Conservation (phyloP, 78 protist genomes). For the Guillardia theta region DNA sequence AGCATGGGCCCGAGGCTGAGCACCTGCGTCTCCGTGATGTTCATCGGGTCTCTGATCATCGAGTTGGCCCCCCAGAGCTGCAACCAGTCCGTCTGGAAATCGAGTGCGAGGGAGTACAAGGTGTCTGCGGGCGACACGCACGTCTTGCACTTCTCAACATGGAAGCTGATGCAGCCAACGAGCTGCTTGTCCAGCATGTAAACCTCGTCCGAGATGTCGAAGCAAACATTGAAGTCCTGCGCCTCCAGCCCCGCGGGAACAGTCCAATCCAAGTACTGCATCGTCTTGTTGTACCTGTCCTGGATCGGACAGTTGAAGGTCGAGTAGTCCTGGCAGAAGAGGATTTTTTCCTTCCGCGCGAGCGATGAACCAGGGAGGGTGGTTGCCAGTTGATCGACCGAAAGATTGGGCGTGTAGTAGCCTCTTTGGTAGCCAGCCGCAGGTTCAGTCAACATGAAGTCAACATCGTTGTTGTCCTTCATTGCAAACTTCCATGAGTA, state of each 20-base stretch:
- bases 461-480: too few species aligned
- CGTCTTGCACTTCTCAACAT: neutral
- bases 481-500: neutral
- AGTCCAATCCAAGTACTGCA: neutral
- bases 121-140: neutral
- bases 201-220: neutral
- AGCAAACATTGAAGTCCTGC: neutral
- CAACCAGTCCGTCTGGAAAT: conserved; percentile 1
- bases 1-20: too few species aligned
- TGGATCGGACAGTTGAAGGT: neutral
- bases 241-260: neutral
- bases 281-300: neutral
- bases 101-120: neutral
- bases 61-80: neutral
- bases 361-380: neutral
- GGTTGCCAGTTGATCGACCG: too few species aligned
- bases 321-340: neutral
- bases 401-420: too few species aligned
- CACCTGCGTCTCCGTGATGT: neutral
- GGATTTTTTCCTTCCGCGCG: neutral
- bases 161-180: neutral
- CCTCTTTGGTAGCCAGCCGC: too few species aligned
- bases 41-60: neutral
- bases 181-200: neutral
- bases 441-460: too few species aligned